Evolutionary conservation across 2,329 filamentous ascomycete genomes (phyloP), one percentile per base, ranked within the genome.

Genomic region (Fusarium fujikuroi): DNA sequence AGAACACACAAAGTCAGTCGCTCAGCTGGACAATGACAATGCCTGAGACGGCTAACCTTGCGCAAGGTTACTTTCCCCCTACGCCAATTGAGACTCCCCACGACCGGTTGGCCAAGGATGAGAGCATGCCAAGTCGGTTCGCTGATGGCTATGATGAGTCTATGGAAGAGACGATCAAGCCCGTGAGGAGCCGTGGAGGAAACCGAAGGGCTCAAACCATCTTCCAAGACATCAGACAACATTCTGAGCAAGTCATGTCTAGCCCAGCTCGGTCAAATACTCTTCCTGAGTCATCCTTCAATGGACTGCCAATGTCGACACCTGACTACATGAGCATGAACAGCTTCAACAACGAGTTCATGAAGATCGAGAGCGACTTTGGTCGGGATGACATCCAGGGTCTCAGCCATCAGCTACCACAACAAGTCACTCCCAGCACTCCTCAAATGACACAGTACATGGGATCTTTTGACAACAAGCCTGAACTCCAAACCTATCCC

Each of bases 31-130:
- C 44, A 37, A 58, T 58, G 56, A n/a, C 67, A 37, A 36, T 66
- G 59, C 53, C 56, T 62, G 50, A 68, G 39, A 70, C 46, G 18
- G 39, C 50, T 30, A 37, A 59, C 66, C 47, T 52, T 61, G 61
- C 50, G 64, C 57, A 75, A 91, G 91, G 84, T 73, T 91, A 90
- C 76, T 89, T 89, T 73, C 92, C 92, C 64, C 88, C 91, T 50
- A 93, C 92, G 34, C 92, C 92, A 60, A 88, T 87, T 76, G 89
- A 90, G 59, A 92, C 90, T 25, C 91, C 92, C 47, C 85, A 87
- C 70, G 82, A 87, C 69, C 82, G 83, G 56, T 75, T 83, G 46
- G 76, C 80, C 49, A 86, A 87, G 81, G 82, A 84, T 42, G 79
- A 83, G 52, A 72, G 80, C 21, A 80, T 81, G 7, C 83, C 84